phyloP scores from a whole-genome alignment of 345 rosid genomes.

The Aquilaria yunnanensis region DNA sequence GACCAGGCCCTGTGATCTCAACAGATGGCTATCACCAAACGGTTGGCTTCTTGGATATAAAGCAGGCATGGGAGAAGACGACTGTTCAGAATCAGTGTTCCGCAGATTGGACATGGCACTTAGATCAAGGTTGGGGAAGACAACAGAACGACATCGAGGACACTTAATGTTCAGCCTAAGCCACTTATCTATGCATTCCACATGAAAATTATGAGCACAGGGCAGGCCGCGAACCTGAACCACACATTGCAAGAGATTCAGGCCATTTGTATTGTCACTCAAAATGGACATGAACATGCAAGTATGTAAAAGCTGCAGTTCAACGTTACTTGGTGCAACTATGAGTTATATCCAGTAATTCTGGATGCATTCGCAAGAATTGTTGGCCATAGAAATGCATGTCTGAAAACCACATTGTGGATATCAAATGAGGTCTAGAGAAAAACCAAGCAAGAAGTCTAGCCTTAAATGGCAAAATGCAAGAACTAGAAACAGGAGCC shows the following conservation, averaged over 20 bases:
- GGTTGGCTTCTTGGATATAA: conserved; percentile 57
- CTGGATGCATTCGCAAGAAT: no score
- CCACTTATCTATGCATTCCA: conserved; percentile 97
- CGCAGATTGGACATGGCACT: conserved; percentile 84
- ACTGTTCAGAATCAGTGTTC: conserved; percentile 54
- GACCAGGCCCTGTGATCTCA: conserved; percentile 63
- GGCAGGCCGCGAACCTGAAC: conserved; percentile 97
- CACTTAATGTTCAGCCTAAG: conserved; percentile 91
- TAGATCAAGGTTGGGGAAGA: conserved; percentile 95
- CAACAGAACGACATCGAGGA: conserved; percentile 92
- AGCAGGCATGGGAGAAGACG: conserved; percentile 35
- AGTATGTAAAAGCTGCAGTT: not conserved
- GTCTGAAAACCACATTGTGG: no score
- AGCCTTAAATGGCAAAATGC: no score
- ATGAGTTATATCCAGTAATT: no score
- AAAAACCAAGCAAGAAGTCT: no score
- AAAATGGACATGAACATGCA: not conserved
- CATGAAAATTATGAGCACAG: conserved; percentile 98
- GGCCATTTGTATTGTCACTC: not conserved
- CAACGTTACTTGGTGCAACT: no score
- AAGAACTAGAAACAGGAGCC: no score
- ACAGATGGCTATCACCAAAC: conserved; percentile 62
- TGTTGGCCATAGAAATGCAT: no score
- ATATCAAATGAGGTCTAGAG: no score
- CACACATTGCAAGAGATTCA: conserved; percentile 15